phyloP scores from a whole-genome alignment of 1,139 yeast genomes.

The Kluyveromyces sp. region DNA sequence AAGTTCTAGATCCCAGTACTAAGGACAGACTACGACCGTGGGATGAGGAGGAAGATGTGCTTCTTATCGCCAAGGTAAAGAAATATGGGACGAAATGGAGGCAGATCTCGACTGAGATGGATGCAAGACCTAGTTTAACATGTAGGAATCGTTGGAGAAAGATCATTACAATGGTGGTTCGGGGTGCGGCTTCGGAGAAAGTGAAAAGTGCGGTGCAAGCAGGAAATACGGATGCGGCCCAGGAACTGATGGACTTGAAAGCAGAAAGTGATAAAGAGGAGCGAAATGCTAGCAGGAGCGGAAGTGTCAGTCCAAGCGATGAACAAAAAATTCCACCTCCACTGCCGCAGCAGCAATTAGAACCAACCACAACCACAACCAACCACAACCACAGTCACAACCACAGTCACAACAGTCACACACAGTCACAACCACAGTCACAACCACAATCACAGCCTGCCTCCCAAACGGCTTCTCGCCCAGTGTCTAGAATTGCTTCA shows the following conservation, averaged over 20 bases:
- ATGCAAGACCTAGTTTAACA: constrained; percentile 78
- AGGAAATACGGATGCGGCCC: not conserved
- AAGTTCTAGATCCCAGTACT: constrained; percentile 73
- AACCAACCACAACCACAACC: too few species aligned
- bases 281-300: not conserved
- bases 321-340: too few species aligned
- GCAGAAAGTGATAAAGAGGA: not conserved
- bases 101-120: constrained; percentile 61
- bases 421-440: not conserved
- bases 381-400: too few species aligned
- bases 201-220: constrained; percentile 24
- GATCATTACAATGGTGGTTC: constrained; percentile 65
- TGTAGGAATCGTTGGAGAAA: constrained; percentile 92
- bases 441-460: too few species aligned
- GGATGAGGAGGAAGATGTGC: constrained; percentile 70
- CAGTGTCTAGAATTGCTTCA: too few species aligned
- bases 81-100: constrained; percentile 88
- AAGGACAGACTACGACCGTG: constrained; percentile 74
- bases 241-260: not conserved
- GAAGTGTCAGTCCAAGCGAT: not conserved
- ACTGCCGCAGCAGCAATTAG: too few species aligned
- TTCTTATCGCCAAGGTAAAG: constrained; percentile 57
- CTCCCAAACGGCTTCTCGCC: too few species aligned
- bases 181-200: constrained; percentile 36
- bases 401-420: not conserved